A percentile compares a stretch with the other conserved stretches of the same genome.
phyloP scores from a whole-genome alignment of 805 yeast genomes.

The Scheffersomyces stipitis region DNA sequence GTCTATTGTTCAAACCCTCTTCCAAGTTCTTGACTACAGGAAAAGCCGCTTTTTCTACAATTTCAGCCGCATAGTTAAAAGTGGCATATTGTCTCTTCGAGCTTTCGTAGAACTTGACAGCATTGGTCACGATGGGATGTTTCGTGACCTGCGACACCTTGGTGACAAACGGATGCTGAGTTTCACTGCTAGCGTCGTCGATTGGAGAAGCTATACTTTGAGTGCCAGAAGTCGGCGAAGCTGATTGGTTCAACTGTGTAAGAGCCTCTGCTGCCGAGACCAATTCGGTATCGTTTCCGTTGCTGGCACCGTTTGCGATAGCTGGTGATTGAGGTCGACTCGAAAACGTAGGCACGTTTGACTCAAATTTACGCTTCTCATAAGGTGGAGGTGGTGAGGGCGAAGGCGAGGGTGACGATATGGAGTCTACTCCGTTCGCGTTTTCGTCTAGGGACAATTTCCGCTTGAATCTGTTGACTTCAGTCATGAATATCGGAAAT shows the following conservation, averaged over 20 bases:
- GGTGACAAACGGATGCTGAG: conserved; percentile 41
- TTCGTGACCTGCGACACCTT: conserved; percentile 37
- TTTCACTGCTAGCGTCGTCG: neutral
- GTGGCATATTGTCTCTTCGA: conserved; percentile 47
- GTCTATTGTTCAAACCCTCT: conserved; percentile 42
- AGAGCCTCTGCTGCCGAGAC: conserved; percentile 44
- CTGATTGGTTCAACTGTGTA: conserved; percentile 31
- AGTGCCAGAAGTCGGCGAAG: conserved; percentile 18
- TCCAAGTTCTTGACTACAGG: conserved; percentile 54
- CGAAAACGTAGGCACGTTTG: neutral
- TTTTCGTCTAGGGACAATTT: no score
- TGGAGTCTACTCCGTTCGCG: no score
- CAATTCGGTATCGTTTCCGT: conserved; percentile 28
- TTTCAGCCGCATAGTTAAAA: conserved; percentile 60
- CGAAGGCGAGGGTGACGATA: conserved; percentile 2
- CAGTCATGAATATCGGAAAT: no score
- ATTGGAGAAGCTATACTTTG: conserved; percentile 5
- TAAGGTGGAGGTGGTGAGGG: conserved; percentile 10
- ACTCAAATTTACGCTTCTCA: neutral
- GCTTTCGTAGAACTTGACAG: conserved; percentile 47
- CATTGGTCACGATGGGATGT: conserved; percentile 47
- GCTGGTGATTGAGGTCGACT: neutral
- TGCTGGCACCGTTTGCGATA: no score
- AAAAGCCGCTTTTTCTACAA: conserved; percentile 55
- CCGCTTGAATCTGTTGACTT: conserved; percentile 1